Evolutionary conservation across 2,329 filamentous ascomycete genomes (phyloP).

Genomic region (Trichoderma koningiopsis): DNA sequence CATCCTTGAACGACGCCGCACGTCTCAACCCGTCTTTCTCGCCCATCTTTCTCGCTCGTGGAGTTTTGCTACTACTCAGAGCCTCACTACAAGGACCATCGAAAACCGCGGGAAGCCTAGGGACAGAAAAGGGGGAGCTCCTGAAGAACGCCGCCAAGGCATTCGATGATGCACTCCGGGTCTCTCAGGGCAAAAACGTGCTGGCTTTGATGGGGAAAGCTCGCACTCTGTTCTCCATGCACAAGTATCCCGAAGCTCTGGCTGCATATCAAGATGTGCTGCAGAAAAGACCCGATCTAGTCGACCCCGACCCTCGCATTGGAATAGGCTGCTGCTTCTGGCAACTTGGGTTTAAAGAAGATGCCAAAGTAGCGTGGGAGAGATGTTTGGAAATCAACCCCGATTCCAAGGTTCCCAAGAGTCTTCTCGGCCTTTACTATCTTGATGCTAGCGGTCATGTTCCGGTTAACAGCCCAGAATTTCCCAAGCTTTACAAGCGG

Average conservation of each 20-base stretch:
- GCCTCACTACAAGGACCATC: constrained; percentile 80
- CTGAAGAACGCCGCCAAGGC: constrained; percentile 85
- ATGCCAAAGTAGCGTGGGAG: constrained; percentile 89
- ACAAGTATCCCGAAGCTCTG: constrained; percentile 81
- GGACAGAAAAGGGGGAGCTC: constrained; percentile 76
- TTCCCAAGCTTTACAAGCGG: constrained; percentile 82
- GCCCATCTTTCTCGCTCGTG: constrained; percentile 86
- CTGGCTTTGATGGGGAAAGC: constrained; percentile 90
- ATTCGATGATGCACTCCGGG: constrained; percentile 89
- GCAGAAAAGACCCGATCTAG: constrained; percentile 79
- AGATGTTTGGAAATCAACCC: constrained; percentile 78
- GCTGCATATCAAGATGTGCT: constrained; percentile 85
- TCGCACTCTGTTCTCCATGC: constrained; percentile 81
- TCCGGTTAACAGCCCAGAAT: constrained; percentile 80
- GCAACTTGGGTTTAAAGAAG: constrained; percentile 92
- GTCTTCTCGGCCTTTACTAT: constrained; percentile 86
- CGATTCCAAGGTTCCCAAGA: constrained; percentile 85
- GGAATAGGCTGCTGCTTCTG: constrained; percentile 97
- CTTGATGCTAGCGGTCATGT: constrained; percentile 84
- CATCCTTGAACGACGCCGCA: constrained; percentile 91
- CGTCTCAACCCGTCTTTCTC: constrained; percentile 91
- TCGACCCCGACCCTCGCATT: constrained; percentile 92
- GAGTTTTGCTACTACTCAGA: constrained; percentile 83
- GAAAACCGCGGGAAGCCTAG: constrained; percentile 65
- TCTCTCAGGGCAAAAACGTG: constrained; percentile 84